These are phyloP conservation scores for Poteriospumella lacustris DNA, from an alignment of 108 stramenopile species.

Conservation along the genomic window DNA sequence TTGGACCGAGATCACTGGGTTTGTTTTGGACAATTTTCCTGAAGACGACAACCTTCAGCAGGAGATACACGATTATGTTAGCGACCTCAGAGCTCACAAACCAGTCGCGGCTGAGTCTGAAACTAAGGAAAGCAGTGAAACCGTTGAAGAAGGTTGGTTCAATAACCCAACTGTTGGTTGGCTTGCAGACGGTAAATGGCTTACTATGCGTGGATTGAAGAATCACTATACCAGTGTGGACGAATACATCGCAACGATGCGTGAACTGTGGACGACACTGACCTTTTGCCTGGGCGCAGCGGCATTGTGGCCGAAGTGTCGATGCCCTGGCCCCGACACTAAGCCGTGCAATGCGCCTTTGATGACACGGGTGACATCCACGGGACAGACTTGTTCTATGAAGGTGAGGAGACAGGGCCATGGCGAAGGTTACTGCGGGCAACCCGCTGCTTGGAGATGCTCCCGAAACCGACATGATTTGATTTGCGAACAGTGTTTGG, in stretches of 20 bases:
- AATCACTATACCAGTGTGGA: neutral
- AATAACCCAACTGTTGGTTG: neutral
- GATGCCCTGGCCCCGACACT: neutral
- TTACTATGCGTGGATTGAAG: neutral
- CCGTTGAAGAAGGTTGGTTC: neutral
- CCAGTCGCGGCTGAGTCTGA: neutral
- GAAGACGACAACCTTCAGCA: neutral
- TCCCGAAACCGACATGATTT: neutral
- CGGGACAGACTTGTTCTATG: neutral
- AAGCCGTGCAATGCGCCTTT: neutral
- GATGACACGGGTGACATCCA: neutral
- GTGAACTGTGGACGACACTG: neutral
- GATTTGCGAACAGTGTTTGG: neutral
- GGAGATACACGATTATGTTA: neutral
- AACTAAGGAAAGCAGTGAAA: neutral
- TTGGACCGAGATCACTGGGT: neutral
- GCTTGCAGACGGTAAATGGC: neutral
- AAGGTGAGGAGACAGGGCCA: neutral
- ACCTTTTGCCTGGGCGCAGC: constrained; percentile 4
- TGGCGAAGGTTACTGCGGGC: neutral
- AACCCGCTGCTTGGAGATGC: neutral
- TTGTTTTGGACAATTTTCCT: neutral
- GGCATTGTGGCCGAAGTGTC: neutral
- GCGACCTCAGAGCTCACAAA: neutral
- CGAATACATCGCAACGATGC: neutral